Conservation (phyloP, 176 grass and related monocot genomes). For the Guadua angustifolia region DNA sequence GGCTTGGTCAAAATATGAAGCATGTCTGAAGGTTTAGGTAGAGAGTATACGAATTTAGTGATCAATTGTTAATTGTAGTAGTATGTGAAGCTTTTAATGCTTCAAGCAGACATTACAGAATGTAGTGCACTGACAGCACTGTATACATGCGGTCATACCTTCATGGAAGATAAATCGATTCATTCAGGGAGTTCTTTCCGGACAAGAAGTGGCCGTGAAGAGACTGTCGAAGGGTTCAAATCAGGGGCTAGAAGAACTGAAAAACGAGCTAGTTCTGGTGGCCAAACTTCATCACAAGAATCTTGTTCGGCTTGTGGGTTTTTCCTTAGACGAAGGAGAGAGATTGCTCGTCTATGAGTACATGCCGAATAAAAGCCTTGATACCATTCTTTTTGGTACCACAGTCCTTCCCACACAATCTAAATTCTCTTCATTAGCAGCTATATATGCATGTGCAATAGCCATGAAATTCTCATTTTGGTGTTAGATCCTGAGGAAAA, state of each 20-base stretch:
- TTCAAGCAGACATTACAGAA: neutral
- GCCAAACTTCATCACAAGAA: conserved; percentile 56
- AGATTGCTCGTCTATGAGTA: conserved; percentile 44
- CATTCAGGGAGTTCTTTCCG: conserved; percentile 13
- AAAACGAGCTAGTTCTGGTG: conserved; percentile 42
- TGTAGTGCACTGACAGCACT: neutral
- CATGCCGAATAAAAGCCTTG: conserved; percentile 47
- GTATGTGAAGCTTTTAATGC: neutral
- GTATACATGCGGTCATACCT: neutral
- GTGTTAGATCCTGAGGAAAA: conserved; percentile 13
- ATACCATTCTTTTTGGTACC: conserved; percentile 45
- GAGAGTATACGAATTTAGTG: neutral
- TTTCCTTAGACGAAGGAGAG: conserved; percentile 40
- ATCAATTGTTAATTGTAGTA: too few relatives aligned
- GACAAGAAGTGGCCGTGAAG: conserved; percentile 50
- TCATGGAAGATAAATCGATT: neutral
- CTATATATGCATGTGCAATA: neutral
- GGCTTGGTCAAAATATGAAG: neutral
- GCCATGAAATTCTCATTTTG: neutral
- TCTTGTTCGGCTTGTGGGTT: conserved; percentile 45
- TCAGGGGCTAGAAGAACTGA: conserved; percentile 45
- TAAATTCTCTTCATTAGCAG: neutral
- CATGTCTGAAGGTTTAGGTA: neutral
- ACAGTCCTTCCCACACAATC: neutral
- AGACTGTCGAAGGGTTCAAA: conserved; percentile 31